Percentiles rank a stretch among this genome's conserved stretches.
Evolutionary conservation across 148 eudicot species (phyloP).

Genomic region (Tetragonia tetragonoides): DNA sequence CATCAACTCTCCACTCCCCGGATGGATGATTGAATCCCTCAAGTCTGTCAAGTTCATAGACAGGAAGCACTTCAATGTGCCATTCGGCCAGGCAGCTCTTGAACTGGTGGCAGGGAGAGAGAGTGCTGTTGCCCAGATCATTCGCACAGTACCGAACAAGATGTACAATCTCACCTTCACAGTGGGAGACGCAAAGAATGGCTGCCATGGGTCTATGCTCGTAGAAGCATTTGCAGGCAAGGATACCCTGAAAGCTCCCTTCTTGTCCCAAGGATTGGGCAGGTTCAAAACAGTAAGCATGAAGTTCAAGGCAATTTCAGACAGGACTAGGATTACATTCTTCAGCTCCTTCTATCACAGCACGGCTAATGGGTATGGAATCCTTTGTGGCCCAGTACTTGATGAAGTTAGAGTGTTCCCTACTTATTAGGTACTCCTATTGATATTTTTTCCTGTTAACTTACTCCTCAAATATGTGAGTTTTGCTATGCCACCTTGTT

Average conservation of each 20-base stretch:
- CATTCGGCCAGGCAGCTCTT: conserved; percentile 55
- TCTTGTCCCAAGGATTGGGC: conserved; percentile 54
- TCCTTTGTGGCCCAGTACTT: conserved; percentile 77
- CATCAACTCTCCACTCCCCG: conserved; percentile 69
- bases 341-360: conserved; percentile 74
- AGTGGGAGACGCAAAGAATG: conserved; percentile 73
- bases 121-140: conserved; percentile 68
- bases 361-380: conserved; percentile 50
- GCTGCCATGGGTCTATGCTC: conserved; percentile 82
- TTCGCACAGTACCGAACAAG: conserved; percentile 55
- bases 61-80: conserved; percentile 67
- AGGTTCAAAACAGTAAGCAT: conserved; percentile 35
- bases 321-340: conserved; percentile 64
- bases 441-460: not conserved
- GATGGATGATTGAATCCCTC: conserved; percentile 83
- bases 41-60: conserved; percentile 81
- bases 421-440: not conserved
- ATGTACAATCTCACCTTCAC: conserved; percentile 52
- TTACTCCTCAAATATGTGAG: no score
- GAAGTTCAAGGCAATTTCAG: conserved; percentile 47
- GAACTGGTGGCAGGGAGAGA: conserved; percentile 87
- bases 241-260: conserved; percentile 59
- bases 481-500: not conserved
- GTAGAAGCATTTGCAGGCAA: conserved; percentile 79
- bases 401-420: conserved; percentile 60